Percentiles rank a stretch among this genome's conserved stretches.
Evolutionary conservation across 495 filamentous ascomycete species (phyloP).

Genomic region (Neurospora sp.): DNA sequence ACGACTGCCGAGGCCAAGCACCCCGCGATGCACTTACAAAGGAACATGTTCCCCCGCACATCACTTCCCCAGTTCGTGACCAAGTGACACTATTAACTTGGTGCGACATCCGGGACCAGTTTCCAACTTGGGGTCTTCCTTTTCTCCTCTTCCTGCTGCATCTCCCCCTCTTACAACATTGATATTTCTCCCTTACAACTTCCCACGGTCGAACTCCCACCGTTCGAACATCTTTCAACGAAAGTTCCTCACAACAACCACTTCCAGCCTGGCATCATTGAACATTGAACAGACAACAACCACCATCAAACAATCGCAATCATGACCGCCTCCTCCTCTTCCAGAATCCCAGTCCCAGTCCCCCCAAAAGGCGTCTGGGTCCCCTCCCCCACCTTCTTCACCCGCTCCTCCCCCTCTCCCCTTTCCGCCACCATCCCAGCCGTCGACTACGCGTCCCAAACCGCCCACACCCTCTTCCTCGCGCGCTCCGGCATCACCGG

Average conservation of each 20-base stretch:
- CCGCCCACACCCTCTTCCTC: conserved; percentile 50
- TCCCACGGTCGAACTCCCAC: neutral
- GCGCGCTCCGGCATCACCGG: conserved; percentile 51
- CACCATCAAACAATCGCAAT: neutral
- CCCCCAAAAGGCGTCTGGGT: conserved; percentile 34
- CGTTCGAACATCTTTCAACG: neutral
- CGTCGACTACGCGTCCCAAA: conserved; percentile 46
- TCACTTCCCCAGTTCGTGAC: neutral
- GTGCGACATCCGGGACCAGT: neutral
- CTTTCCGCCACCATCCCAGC: conserved; percentile 7
- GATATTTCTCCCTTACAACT: neutral
- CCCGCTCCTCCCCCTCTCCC: neutral
- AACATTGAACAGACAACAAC: neutral
- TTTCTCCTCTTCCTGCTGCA: neutral
- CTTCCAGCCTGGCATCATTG: neutral
- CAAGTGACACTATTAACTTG: neutral
- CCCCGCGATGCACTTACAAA: neutral
- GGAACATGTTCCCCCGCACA: neutral
- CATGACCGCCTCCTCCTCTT: neutral
- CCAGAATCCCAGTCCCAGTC: neutral
- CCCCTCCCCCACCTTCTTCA: conserved; percentile 36
- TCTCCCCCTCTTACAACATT: neutral
- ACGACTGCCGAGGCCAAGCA: neutral
- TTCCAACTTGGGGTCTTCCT: too few species aligned
- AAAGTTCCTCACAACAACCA: neutral